Base-by-base conservation (phyloP, 306 rosid species). In the Acacia confusa region DNA sequence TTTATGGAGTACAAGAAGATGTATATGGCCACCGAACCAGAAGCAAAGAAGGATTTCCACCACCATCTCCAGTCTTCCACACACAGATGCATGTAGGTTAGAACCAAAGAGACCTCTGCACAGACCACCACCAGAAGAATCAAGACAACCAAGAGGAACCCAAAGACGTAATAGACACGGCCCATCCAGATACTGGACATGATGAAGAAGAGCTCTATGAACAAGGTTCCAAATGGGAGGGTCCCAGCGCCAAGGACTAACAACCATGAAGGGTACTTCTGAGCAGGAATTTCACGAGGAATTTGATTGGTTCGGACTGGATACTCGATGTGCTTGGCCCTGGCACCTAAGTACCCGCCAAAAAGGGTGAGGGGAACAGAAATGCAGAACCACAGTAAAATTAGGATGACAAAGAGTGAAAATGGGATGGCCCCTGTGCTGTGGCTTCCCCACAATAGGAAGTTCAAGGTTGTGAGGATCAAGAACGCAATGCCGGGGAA, bases 351-450 rank as follows among this genome's bases (percentile, higher is more conserved):
- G 69, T 28, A 63, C 20, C 69, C 69, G 0, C 69, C 69, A 13
- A 63, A 4, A 63, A 63, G 69, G 40, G 69, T 63, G 9, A 63
- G 69, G 69, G 69, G 69, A 63, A 63, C 69, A 6, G 69, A 63
- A 28, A 63, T 63, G 69, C 69, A 63, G 69, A 63, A 63, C 69
- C 69, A 63, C 61, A 92, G 97, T 78, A 92, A 77, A 13, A 92
- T 34, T 44, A 92, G 89, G 48, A 90, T 84, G 16, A 92, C 89
- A 65, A 87, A 92, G 55, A 90, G 88, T 40, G 92, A 90, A 80
- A 92, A 85, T 9, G 97, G 97, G 75, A 92, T 92, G 80, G 94
- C 97, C 16, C 97, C 97, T 0, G 97, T 92, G 90, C 97, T 92
- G 79, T 86, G 91, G 78, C 97, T 92, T 72, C 97, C 92, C 97